phyloP scores from a whole-genome alignment of 371 early-diverging fungal genomes.

The Syncephalastrum sp. region DNA sequence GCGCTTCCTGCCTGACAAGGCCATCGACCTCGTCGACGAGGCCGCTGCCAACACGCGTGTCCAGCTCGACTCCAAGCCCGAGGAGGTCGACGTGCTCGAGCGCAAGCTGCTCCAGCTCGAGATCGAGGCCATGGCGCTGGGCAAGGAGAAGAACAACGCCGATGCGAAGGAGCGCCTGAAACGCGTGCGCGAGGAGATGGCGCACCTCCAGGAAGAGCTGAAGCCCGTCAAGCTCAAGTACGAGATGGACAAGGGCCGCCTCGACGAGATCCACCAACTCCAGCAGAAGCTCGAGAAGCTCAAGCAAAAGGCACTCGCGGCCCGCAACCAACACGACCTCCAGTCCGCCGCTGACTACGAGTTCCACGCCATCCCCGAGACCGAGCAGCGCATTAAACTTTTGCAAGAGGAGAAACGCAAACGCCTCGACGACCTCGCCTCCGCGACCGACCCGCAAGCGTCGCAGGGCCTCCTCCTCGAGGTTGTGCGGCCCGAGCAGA shows the following conservation, averaged over 20 bases:
- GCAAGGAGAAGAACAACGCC: slow-evolving; percentile 87
- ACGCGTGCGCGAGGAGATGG: slow-evolving; percentile 83
- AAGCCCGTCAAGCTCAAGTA: slow-evolving; percentile 87
- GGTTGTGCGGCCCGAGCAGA: slow-evolving; percentile 82
- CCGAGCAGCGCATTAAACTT: slow-evolving; percentile 62
- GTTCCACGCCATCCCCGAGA: slow-evolving; percentile 88
- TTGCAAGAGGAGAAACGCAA: slow-evolving; percentile 51
- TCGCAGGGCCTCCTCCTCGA: slow-evolving; percentile 64
- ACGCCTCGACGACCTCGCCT: slow-evolving; percentile 58
- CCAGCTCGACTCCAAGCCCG: slow-evolving; percentile 94
- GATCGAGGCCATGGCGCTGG: slow-evolving; percentile 91
- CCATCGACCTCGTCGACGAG: slow-evolving; percentile 91
- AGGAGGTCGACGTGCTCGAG: slow-evolving; percentile 91
- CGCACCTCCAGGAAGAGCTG: slow-evolving; percentile 79
- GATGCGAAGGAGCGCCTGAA: slow-evolving; percentile 73
- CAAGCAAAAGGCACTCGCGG: slow-evolving; percentile 81
- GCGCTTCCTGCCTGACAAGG: slow-evolving; percentile 78
- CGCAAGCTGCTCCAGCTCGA: slow-evolving; percentile 91
- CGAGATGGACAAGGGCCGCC: slow-evolving; percentile 76
- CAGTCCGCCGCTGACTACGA: slow-evolving; percentile 80
- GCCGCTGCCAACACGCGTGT: slow-evolving; percentile 95
- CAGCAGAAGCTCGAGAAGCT: slow-evolving; percentile 89
- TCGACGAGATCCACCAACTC: slow-evolving; percentile 86
- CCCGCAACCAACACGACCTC: slow-evolving; percentile 78
- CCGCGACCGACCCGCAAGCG: slow-evolving; percentile 33